Percentiles rank a stretch among this genome's conserved stretches.
phyloP scores from a whole-genome alignment of 2,329 filamentous ascomycete species.

The Trichoderma endophyticum region DNA sequence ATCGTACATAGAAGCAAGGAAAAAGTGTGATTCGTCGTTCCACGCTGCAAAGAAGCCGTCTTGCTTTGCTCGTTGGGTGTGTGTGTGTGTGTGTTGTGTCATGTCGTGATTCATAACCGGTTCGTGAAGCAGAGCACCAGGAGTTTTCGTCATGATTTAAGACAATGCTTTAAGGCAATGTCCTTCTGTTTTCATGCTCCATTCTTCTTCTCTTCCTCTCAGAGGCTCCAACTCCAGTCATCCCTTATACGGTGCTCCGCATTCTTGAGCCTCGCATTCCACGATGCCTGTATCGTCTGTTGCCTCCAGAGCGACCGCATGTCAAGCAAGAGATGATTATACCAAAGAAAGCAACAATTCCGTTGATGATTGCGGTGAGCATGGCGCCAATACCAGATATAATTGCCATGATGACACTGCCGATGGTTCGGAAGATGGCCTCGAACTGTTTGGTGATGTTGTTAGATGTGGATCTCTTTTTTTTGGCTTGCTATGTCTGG shows the following conservation, averaged over 20 bases:
- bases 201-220: neutral
- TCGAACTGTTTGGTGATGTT: slow-evolving; percentile 45
- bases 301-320: slow-evolving; percentile 42
- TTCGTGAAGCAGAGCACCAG: neutral
- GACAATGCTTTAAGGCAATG: neutral
- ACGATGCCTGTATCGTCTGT: neutral
- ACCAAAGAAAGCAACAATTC: slow-evolving; percentile 61
- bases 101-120: slow-evolving; percentile 6
- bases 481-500: neutral
- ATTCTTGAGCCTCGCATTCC: neutral
- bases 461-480: slow-evolving; percentile 20
- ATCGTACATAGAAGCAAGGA: slow-evolving; percentile 9
- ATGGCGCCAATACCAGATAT: slow-evolving; percentile 64
- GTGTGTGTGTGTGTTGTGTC: neutral
- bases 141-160: neutral
- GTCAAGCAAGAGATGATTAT: slow-evolving; percentile 66
- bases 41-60: neutral
- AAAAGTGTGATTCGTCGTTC: neutral
- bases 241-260: neutral
- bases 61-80: neutral
- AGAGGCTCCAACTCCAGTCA: neutral
- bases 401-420: slow-evolving; percentile 64
- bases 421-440: slow-evolving; percentile 61
- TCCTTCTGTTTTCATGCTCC: neutral
- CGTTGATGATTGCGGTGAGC: slow-evolving; percentile 64